Evolutionary conservation across 148 eudicot genomes (phyloP), one percentile per base, ranked within the genome.

Genomic region (Rhododendron kiyosumense): DNA sequence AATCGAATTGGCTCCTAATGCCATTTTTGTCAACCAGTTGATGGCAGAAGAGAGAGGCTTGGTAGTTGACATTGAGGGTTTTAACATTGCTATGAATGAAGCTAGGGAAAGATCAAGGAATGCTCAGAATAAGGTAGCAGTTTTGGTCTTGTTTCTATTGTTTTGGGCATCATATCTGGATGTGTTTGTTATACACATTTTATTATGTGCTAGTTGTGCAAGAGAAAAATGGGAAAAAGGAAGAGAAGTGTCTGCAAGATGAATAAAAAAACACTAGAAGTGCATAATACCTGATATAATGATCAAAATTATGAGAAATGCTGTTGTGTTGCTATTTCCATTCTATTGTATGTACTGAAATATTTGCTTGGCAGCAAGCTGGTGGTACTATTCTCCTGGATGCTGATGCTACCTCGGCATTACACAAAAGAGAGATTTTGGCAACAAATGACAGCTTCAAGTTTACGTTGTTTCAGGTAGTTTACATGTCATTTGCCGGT

Each of bases 31-130:
- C 18, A 78, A 74, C 65, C 90, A 97, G 99, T 76, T 97, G 87
- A 97, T 97, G 99, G 99, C 99, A 34, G 99, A 93, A 89, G 99
- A 97, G 93, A 91, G 93, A 86, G 94, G 93, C 34, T 86, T 95
- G 85, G 87, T 86, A 32, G 98, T 97, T 89, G 99, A 97, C 89
- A 91, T 91, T 36, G 90, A 97, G 59, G 97, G 94, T 65, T 97
- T 92, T 86, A 57, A 91, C 84, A 83, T 79, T n/a, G 96, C 98
- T 81, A 94, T 97, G 99, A 88, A 94, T 86, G 96, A 92, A 85
- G 99, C 99, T 8, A 91, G 96, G 85, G 95, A 97, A 92, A 94
- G 94, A 88, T 94, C 99, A 67, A 93, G 98, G 91, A 94, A 61
- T 90, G 98, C 93, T 77, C 96, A 95, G 88, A 91, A 85, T 85